A percentile compares a stretch with the other conserved stretches of the same genome.
Conservation (phyloP, 2,329 filamentous ascomycete species). For the Colletotrichum sp. region DNA sequence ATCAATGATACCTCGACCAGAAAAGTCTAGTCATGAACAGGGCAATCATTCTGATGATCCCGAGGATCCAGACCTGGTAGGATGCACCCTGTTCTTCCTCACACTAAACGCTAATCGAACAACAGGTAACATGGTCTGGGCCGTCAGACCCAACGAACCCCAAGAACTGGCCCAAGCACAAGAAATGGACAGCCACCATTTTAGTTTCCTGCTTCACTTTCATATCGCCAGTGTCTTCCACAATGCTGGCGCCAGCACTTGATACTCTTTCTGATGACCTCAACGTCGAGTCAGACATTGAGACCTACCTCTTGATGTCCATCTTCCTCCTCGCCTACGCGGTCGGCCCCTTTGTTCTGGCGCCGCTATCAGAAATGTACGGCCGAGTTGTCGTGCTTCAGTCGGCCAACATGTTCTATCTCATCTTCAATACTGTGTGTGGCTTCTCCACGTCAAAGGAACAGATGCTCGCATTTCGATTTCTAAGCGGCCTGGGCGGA, state of each 20-base stretch:
- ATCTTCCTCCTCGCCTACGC: conserved; percentile 65
- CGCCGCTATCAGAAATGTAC: conserved; percentile 57
- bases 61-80: conserved; percentile 27
- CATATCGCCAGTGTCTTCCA: conserved; percentile 61
- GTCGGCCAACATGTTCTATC: conserved; percentile 52
- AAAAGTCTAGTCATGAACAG: background rate
- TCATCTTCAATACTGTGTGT: conserved; percentile 59
- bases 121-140: conserved; percentile 47
- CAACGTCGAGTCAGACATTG: conserved; percentile 43
- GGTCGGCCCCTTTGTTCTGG: conserved; percentile 56
- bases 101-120: background rate
- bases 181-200: conserved; percentile 39
- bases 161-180: conserved; percentile 49
- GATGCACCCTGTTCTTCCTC: background rate
- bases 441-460: conserved; percentile 50
- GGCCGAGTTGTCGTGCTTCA: conserved; percentile 52
- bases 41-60: background rate
- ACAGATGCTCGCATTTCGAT: conserved; percentile 55
- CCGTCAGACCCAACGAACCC: conserved; percentile 45
- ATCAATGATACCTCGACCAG: background rate
- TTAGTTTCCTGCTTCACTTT: conserved; percentile 50
- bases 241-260: conserved; percentile 54
- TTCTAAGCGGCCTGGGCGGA: conserved; percentile 51
- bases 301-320: conserved; percentile 58
- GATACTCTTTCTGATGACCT: conserved; percentile 48